phyloP scores from a whole-genome alignment of 306 rosid genomes.

The Inga oerstediana region DNA sequence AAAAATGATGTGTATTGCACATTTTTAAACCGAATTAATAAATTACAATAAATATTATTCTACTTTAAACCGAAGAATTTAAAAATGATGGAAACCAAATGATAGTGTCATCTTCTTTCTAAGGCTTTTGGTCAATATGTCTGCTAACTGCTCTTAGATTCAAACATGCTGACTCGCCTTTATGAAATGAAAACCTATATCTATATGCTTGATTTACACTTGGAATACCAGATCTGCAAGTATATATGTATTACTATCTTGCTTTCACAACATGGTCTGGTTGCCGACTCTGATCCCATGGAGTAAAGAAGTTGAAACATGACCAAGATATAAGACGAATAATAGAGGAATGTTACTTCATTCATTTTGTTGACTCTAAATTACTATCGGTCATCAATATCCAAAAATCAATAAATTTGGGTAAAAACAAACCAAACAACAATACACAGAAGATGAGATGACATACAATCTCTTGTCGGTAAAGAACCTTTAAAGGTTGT shows the following conservation, averaged over 20 bases:
- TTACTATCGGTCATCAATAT: background rate
- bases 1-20: background rate
- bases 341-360: background rate
- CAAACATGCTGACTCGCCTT: background rate
- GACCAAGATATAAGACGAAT: background rate
- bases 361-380: background rate
- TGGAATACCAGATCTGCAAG: background rate
- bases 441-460: background rate
- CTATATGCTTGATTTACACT: background rate
- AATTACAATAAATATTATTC: background rate
- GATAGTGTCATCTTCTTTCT: background rate
- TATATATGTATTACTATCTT: background rate
- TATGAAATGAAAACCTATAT: background rate
- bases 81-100: no score
- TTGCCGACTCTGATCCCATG: background rate
- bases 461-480: no score
- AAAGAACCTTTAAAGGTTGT: no score
- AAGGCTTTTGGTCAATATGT: background rate
- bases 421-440: constrained; percentile 18
- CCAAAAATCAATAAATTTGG: background rate
- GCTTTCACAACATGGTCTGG: background rate
- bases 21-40: background rate
- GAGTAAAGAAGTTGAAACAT: background rate
- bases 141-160: background rate
- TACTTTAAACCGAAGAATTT: no score